Percentiles rank a stretch among this genome's conserved stretches.
phyloP scores from a whole-genome alignment of 1,284 basidiomycete species.

The Ustilago curta region DNA sequence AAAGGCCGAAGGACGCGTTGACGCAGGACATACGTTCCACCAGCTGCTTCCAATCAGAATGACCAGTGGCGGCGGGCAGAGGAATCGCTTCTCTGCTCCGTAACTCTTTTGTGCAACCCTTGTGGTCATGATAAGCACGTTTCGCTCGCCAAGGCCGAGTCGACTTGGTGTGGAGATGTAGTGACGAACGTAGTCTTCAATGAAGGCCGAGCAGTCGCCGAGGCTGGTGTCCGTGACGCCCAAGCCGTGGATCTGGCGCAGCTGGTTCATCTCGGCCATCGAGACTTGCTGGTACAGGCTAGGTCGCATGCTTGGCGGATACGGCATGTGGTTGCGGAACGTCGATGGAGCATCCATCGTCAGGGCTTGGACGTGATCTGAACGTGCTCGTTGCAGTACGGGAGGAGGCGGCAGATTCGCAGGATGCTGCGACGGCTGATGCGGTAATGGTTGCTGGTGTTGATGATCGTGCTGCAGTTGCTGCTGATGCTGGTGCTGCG shows the following conservation, averaged over 20 bases:
- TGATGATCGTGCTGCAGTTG: conserved; percentile 21
- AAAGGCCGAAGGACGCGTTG: conserved; percentile 67
- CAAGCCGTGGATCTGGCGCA: conserved; percentile 37
- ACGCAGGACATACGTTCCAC: conserved; percentile 75
- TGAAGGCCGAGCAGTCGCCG: conserved; percentile 58
- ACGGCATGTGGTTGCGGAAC: conserved; percentile 39
- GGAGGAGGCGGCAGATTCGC: conserved; percentile 20
- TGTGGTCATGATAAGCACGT: conserved; percentile 93
- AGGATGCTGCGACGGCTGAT: conserved; percentile 15
- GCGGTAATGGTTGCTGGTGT: conserved; percentile 13
- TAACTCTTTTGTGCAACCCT: conserved; percentile 97
- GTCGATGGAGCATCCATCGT: conserved; percentile 27
- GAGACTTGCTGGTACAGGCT: conserved; percentile 58
- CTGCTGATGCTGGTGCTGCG: conserved; percentile 16
- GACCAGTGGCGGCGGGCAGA: conserved; percentile 94
- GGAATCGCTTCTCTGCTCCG: conserved; percentile 94
- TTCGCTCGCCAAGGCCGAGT: conserved; percentile 89
- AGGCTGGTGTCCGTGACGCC: conserved; percentile 39
- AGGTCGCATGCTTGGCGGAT: conserved; percentile 47
- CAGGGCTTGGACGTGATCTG: conserved; percentile 29
- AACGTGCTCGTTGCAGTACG: conserved; percentile 28
- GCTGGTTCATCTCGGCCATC: conserved; percentile 48
- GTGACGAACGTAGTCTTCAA: conserved; percentile 56
- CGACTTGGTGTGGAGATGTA: conserved; percentile 87
- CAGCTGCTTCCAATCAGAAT: conserved; percentile 93